Conservation (phyloP, 2,329 filamentous ascomycete genomes). For the Drechmeria coniospora region DNA sequence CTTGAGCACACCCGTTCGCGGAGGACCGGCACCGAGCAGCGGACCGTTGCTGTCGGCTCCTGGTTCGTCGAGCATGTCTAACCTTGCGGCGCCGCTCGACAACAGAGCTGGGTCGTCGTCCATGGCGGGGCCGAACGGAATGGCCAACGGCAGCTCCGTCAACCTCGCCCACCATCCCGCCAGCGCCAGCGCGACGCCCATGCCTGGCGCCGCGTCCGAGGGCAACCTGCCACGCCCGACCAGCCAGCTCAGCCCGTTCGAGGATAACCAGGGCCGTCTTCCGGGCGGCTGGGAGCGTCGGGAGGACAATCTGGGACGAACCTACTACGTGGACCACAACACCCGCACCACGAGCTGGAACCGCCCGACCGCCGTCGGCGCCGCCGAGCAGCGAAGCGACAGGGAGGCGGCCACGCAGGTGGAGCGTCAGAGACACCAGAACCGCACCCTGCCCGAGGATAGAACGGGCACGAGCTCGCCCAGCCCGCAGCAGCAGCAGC, state of each 20-base stretch:
- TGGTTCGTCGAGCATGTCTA: conserved; percentile 28
- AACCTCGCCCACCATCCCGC: conserved; percentile 30
- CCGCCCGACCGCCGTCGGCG: conserved; percentile 65
- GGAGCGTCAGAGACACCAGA: conserved; percentile 86
- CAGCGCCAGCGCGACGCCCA: conserved; percentile 25
- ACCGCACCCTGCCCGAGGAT: conserved; percentile 88
- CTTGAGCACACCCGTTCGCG: conserved; percentile 52
- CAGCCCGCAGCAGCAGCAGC: conserved; percentile 45
- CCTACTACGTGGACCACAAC: conserved; percentile 98
- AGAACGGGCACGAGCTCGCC: conserved; percentile 87
- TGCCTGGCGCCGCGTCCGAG: conserved; percentile 12
- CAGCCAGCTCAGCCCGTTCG: conserved; percentile 67
- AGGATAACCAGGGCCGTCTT: conserved; percentile 85
- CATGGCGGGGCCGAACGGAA: conserved; percentile 33
- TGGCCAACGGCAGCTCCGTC: conserved; percentile 22
- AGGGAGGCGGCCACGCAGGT: conserved; percentile 85
- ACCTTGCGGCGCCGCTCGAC: conserved; percentile 26
- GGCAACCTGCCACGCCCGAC: conserved; percentile 15
- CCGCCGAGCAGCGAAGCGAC: conserved; percentile 54
- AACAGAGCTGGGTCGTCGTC: conserved; percentile 40
- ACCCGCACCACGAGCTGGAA: conserved; percentile 95
- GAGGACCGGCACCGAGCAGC: conserved; percentile 26
- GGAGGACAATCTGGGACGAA: conserved; percentile 86
- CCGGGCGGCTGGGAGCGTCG: conserved; percentile 91
- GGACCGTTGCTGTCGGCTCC: conserved; percentile 29